A percentile compares a stretch with the other conserved stretches of the same genome.
Evolutionary conservation across 2,329 filamentous ascomycete species (phyloP).

Genomic region (Exophiala oligosperma): DNA sequence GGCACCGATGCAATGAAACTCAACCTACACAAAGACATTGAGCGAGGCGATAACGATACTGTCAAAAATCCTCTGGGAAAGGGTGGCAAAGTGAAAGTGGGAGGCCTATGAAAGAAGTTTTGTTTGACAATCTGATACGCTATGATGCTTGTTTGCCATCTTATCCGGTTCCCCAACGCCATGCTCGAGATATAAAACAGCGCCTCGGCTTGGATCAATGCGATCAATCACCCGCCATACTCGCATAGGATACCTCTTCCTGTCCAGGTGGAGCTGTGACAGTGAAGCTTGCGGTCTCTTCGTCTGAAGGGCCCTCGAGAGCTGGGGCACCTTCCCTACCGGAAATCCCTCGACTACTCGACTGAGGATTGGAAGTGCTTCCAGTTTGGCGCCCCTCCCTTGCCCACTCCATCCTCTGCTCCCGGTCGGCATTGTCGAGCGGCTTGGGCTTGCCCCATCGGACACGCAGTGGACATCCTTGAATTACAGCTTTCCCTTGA

Average conservation of each 20-base stretch:
- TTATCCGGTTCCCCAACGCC: conserved; percentile 20
- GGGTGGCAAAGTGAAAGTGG: conserved; percentile 27
- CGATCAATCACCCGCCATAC: conserved; percentile 73
- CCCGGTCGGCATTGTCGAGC: conserved; percentile 85
- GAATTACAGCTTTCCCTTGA: conserved; percentile 84
- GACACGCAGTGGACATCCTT: conserved; percentile 84
- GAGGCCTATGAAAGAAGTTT: conserved; percentile 36
- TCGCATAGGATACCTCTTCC: conserved; percentile 79
- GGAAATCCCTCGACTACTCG: conserved; percentile 25
- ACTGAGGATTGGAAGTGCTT: conserved; percentile 45
- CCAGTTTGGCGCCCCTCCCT: conserved; percentile 69
- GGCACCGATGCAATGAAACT: conserved; percentile 50
- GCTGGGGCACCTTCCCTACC: conserved; percentile 34
- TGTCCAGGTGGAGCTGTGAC: conserved; percentile 78
- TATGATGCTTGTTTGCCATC: neutral
- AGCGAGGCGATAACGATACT: conserved; percentile 89
- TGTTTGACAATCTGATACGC: conserved; percentile 17
- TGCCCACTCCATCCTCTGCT: conserved; percentile 78
- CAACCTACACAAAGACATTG: conserved; percentile 85
- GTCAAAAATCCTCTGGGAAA: conserved; percentile 56
- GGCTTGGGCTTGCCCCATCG: conserved; percentile 93
- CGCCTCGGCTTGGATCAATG: neutral
- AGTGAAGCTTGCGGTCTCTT: conserved; percentile 40
- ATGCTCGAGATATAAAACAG: conserved; percentile 35
- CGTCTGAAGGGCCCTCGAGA: conserved; percentile 42